Percentiles rank a stretch among this genome's conserved stretches.
phyloP scores from a whole-genome alignment of 2,329 filamentous ascomycete genomes.

The Whalleya microplaca region DNA sequence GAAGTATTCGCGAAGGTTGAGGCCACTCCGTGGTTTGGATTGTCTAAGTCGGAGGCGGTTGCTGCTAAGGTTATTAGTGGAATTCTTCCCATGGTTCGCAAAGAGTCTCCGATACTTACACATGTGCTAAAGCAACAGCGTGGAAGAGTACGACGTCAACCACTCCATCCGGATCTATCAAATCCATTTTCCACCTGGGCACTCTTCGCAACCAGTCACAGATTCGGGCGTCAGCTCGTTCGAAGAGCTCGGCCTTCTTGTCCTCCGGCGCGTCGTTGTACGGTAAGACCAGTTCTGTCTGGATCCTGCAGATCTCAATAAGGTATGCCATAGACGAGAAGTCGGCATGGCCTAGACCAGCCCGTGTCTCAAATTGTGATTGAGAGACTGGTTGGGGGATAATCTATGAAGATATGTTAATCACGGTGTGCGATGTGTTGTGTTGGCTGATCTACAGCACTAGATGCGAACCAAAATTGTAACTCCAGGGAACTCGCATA shows the following conservation, averaged over 20 bases:
- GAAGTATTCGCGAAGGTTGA: slow-evolving; percentile 38
- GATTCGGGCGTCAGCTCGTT: slow-evolving; percentile 42
- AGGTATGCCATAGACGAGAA: slow-evolving; percentile 45
- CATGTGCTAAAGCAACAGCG: slow-evolving; percentile 40
- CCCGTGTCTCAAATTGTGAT: slow-evolving; percentile 41
- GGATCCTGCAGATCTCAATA: slow-evolving; percentile 42
- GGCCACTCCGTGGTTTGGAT: slow-evolving; percentile 28
- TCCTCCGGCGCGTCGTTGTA: slow-evolving; percentile 31
- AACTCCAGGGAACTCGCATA: background rate
- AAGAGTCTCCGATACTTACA: slow-evolving; percentile 33
- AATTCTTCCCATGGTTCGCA: background rate
- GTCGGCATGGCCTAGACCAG: slow-evolving; percentile 39
- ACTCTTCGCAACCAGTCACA: slow-evolving; percentile 44
- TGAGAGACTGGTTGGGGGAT: slow-evolving; percentile 41
- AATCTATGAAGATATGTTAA: slow-evolving; percentile 25
- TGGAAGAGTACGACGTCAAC: slow-evolving; percentile 44
- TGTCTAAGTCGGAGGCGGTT: slow-evolving; percentile 35
- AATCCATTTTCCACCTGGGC: slow-evolving; percentile 44
- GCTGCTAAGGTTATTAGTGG: slow-evolving; percentile 21
- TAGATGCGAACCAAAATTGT: background rate
- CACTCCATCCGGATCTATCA: slow-evolving; percentile 41
- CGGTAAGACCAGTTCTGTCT: slow-evolving; percentile 37
- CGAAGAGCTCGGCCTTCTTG: slow-evolving; percentile 30
- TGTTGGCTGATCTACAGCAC: background rate
- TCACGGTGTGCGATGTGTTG: background rate